These are phyloP conservation scores for Antrodiella citrinella DNA, from an alignment of 768 basidiomycete species.

Conservation along the genomic window DNA sequence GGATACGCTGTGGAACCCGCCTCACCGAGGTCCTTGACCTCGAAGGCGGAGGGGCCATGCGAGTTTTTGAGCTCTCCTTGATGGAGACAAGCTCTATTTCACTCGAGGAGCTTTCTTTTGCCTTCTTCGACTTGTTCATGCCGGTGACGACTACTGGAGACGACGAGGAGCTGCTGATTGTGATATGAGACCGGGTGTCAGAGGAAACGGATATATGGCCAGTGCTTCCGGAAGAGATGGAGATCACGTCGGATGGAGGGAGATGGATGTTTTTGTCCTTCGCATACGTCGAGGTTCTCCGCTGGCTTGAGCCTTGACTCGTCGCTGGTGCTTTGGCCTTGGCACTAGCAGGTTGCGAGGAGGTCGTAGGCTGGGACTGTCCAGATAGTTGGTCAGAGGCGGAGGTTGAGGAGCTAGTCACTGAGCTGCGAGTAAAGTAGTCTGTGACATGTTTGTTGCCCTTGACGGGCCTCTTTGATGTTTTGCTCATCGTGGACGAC, in stretches of 20 bases:
- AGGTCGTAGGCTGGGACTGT: neutral
- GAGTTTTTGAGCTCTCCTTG: neutral
- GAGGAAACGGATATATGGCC: conserved; percentile 15
- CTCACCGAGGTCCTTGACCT: neutral
- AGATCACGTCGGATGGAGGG: neutral
- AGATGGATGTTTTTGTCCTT: neutral
- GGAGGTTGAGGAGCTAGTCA: conserved; percentile 14
- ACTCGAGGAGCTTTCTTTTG: neutral
- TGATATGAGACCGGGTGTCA: conserved; percentile 10
- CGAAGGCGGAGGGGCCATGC: neutral
- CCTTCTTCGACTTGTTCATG: neutral
- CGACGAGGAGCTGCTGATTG: conserved; percentile 8
- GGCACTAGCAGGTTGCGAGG: too few relatives aligned
- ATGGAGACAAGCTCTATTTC: neutral
- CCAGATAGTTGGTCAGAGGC: neutral
- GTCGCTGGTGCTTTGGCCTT: neutral
- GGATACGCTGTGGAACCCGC: neutral
- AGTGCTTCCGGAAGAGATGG: neutral
- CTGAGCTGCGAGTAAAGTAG: conserved; percentile 33
- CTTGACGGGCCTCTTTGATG: conserved; percentile 8
- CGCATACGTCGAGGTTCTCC: neutral
- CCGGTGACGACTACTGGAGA: neutral
- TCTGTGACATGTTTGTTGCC: conserved; percentile 31
- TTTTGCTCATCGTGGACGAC: conserved; percentile 9
- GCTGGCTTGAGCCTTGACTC: neutral